Evolutionary conservation across 2,329 filamentous ascomycete genomes (phyloP), one percentile per base, ranked within the genome.

Genomic region (Alternaria arborescens): DNA sequence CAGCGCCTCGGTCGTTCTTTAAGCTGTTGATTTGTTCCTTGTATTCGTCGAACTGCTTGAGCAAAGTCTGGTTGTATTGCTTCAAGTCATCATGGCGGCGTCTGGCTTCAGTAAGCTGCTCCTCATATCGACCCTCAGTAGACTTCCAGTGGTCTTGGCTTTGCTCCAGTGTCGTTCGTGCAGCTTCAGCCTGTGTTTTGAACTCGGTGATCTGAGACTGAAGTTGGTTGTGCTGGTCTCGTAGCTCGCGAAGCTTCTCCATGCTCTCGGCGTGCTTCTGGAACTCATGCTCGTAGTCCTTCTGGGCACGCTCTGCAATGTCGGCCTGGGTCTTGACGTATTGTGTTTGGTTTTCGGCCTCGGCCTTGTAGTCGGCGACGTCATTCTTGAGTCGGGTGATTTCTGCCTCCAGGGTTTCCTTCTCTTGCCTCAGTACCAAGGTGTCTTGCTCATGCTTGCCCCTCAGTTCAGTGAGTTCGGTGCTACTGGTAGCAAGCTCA

Each of bases 231-330:
- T 91, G 87, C 66, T 98, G 93, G 4, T 85, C 84, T 52, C 95
- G 91, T 50, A 97, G 83, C 54, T 85, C 85, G 69, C 97, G 93
- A 14, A 97, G 84, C 36, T 88, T 87, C 79, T 93, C 94, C 12
- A 94, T 92, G n/a, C 94, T 95, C 67, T 97, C 93, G 2, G 94
- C 94, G 79, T 99, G 95, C 81, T 95, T 97, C 71, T 97, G 87
- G 11, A 99, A 85, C 77, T 99, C 95, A 64, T 89, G 89, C 78
- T 99, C 96, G 75, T 99, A 99, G 69, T 95, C 94, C 74, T 97
- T 91, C 76, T 99, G 95, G 4, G 95, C 93, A 77, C 93, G 91
- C 54, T 93, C 89, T 3, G 95, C 93, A 72, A 99, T 98, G 44
- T 96, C 91, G 28, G 94, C 94, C 78, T 99, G 95, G 0, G 92